phyloP scores from a whole-genome alignment of 2,329 filamentous ascomycete genomes.

The Botryotinia convoluta region DNA sequence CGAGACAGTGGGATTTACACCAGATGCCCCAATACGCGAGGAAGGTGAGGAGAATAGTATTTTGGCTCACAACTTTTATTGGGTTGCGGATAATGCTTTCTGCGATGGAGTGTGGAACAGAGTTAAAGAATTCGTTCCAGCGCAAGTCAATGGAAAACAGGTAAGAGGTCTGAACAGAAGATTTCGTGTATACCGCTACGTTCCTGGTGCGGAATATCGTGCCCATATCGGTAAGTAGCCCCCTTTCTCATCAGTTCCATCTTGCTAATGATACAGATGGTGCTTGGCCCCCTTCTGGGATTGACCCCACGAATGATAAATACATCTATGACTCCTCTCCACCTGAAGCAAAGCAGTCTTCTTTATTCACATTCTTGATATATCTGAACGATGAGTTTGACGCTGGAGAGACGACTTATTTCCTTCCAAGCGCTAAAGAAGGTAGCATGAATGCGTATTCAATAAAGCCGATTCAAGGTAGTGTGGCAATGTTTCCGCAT shows the following conservation, averaged over 20 bases:
- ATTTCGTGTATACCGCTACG: slow-evolving; percentile 70
- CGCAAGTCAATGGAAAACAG: slow-evolving; percentile 51
- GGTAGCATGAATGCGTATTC: slow-evolving; percentile 68
- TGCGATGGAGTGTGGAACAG: slow-evolving; percentile 62
- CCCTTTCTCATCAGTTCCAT: not conserved
- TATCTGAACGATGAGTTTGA: slow-evolving; percentile 72
- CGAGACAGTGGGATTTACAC: slow-evolving; percentile 63
- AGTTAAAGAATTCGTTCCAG: slow-evolving; percentile 57
- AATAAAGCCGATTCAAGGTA: slow-evolving; percentile 66
- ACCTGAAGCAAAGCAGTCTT: slow-evolving; percentile 57
- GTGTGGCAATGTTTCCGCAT: slow-evolving; percentile 67
- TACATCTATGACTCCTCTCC: slow-evolving; percentile 69
- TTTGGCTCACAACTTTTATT: slow-evolving; percentile 72
- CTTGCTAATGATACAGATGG: slow-evolving; percentile 46
- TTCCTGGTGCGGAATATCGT: slow-evolving; percentile 69
- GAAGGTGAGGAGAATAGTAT: slow-evolving; percentile 60
- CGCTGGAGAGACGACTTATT: slow-evolving; percentile 69
- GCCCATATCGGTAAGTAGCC: slow-evolving; percentile 55
- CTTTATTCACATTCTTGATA: slow-evolving; percentile 66
- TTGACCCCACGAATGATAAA: slow-evolving; percentile 43
- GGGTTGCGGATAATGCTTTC: slow-evolving; percentile 63
- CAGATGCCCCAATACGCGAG: slow-evolving; percentile 65
- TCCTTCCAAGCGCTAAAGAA: slow-evolving; percentile 61
- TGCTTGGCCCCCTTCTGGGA: slow-evolving; percentile 69
- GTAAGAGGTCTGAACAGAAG: slow-evolving; percentile 65